Evolutionary conservation across 805 yeast genomes (phyloP), one percentile per base, ranked within the genome.

Genomic region (Metschnikowia lachancei): DNA sequence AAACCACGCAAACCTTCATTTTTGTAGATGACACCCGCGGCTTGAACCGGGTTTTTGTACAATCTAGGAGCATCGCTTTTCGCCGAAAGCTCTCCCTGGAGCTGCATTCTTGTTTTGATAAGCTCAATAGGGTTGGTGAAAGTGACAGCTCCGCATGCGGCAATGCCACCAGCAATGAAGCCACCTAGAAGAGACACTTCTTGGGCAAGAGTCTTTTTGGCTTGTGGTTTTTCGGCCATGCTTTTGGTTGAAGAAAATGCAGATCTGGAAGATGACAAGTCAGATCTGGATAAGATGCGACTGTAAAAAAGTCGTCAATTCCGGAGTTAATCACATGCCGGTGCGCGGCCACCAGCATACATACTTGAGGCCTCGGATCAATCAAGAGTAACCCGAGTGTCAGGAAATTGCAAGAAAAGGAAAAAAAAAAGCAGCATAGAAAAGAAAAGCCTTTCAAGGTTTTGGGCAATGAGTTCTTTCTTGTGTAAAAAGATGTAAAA

Each of bases 61-160:
- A 77, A 55, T 45, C 61, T 72, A 0, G 83, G 75, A 19, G 74
- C 76, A 34, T 76, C 69, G 28, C 74, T 64, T 9, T 76, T 68
- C 12, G 83, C 74, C 11, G 80, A 70, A 42, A 92, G 74, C 67
- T 94, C 98, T 50, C 99, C 99, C 66, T 94, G 97, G 39, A 94
- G 73, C 66, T 94, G 99, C 95, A 92, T 87, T 69, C 98, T 75
- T 8, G 96, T 94, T 70, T 94, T 94, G 56, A 92, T 89, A 51
- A 94, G 74, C 66, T 94, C 99, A 52, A 94, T 85, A 5, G 99
- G 99, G 63, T 94, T 94, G 3, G 98, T 91, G 62, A 92, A 83
- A 0, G 97, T 92, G 37, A 94, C 99, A 0, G 99, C 98, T 45
- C 95, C 94, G 72, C 98, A 91, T 2, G 98, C 97, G 2, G 99